Base-by-base conservation (phyloP, 2,329 filamentous ascomycete genomes). In the Ciborinia camelliae region DNA sequence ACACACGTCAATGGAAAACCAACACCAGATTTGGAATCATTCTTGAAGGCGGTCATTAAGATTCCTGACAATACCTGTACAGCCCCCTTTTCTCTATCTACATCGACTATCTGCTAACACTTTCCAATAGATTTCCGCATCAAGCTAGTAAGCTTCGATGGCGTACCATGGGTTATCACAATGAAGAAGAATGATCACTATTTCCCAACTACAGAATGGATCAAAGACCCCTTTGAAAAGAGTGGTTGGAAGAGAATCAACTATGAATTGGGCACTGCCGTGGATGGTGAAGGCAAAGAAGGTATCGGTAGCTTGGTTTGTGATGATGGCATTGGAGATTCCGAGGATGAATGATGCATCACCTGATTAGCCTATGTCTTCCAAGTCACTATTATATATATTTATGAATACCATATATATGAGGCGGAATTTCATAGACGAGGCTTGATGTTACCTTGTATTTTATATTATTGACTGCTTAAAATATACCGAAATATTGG, bases 111-210 rank as follows among this genome's bases (percentile, higher is more conserved):
- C 50, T 63, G 47, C 67, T 70, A 53, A 68, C 64, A 65, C 41
- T 54, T 8, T 20, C 26, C 37, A 18, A 37, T 65, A 89, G 87
- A 99, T 79, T 99, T 99, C 86, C 88, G 95, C 23, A 83, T 99
- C 62, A 93, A 94, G 76, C 92, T 95, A n/a, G 92, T 98, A 76
- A 98, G 95, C 0, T 99, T 99, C 74, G 95, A 99, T 77, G 96
- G 96, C 73, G 92, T 99, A 12, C 94, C 94, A 4, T 99, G 95
- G 92, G 92, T 99, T n/a, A 91, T 96, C 47, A 99, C 95, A 10
- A 97, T 99, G 91, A 99, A 99, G 87, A 98, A 98, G 85, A 97
- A 97, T 72, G 94, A 99, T 75, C 95, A 99, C 78, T 99, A 99
- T 76, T 90, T 90, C 77, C 87, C 87, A 0, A 89, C 86, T 0